phyloP scores from a whole-genome alignment of 306 rosid genomes.

The Lotus japonicus region DNA sequence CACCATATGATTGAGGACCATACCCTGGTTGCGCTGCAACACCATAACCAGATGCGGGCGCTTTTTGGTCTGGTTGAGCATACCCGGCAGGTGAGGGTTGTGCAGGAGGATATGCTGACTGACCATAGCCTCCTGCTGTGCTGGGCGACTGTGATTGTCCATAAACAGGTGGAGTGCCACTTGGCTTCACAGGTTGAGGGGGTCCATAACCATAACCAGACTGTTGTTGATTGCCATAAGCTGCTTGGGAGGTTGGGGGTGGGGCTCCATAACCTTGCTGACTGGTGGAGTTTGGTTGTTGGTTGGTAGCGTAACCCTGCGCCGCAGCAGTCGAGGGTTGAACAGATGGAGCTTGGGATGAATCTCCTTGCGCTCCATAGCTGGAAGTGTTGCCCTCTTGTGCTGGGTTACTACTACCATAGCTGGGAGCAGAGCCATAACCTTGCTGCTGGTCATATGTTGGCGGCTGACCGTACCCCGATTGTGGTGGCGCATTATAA shows the following conservation, averaged over 20 bases:
- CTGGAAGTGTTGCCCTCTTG: constrained; percentile 62
- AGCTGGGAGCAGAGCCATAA: constrained; percentile 53
- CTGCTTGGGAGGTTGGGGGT: constrained; percentile 68
- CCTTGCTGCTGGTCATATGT: constrained; percentile 88
- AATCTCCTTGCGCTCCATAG: constrained; percentile 74
- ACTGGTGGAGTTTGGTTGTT: constrained; percentile 68
- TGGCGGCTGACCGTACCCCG: constrained; percentile 79
- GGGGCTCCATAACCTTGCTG: constrained; percentile 74
- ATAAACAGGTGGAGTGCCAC: constrained; percentile 48
- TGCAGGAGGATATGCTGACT: constrained; percentile 53
- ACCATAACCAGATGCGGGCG: constrained; percentile 56
- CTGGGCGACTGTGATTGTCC: constrained; percentile 71
- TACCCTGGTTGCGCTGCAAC: constrained; percentile 61
- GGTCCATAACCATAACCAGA: constrained; percentile 72
- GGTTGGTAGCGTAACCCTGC: constrained; percentile 58
- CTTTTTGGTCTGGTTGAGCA: constrained; percentile 63
- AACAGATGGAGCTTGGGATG: constrained; percentile 53
- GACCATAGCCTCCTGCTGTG: constrained; percentile 57
- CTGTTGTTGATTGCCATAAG: constrained; percentile 72
- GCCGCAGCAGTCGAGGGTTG: constrained; percentile 39
- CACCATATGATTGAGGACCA: constrained; percentile 71
- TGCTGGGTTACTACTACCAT: constrained; percentile 48
- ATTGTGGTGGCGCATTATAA: constrained; percentile 58
- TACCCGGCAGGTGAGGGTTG: constrained; percentile 71
- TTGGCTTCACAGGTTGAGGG: constrained; percentile 61